These are phyloP conservation scores for Cercospora sp. DNA, from an alignment of 2,329 filamentous ascomycete species.

Conservation along the genomic window DNA sequence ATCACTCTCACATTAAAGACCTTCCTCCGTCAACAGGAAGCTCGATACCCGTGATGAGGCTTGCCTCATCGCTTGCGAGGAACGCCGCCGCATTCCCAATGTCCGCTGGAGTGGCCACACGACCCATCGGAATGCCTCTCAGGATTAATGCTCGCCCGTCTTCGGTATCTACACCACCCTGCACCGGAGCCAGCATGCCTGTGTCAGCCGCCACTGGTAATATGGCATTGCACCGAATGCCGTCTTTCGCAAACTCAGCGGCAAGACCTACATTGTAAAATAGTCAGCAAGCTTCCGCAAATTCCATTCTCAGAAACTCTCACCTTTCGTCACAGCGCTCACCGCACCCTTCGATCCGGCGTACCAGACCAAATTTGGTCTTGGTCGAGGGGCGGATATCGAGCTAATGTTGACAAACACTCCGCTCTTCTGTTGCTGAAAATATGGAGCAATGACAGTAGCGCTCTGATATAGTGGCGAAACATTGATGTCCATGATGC, in stretches of 20 bases:
- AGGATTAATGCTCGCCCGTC: conserved; percentile 28
- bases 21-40: conserved; percentile 36
- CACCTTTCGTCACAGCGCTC: conserved; percentile 26
- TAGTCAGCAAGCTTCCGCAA: not conserved
- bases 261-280: conserved; percentile 25
- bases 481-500: conserved; percentile 39
- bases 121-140: conserved; percentile 32
- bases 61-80: conserved; percentile 35
- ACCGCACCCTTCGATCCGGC: conserved; percentile 35
- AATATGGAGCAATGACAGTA: conserved; percentile 36
- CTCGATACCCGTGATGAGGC: conserved; percentile 33
- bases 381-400: conserved; percentile 30
- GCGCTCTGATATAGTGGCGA: conserved; percentile 37
- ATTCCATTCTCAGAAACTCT: not conserved
- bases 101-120: conserved; percentile 31
- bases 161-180: conserved; percentile 21
- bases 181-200: conserved; percentile 31
- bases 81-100: conserved; percentile 32
- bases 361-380: conserved; percentile 37
- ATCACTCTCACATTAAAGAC: conserved; percentile 29
- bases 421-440: conserved; percentile 29
- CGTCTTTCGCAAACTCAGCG: conserved; percentile 31
- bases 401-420: conserved; percentile 36
- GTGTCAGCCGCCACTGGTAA: conserved; percentile 35
- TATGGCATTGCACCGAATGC: conserved; percentile 33